Percentiles rank a stretch among this genome's conserved stretches.
These are phyloP conservation scores for Aspergillus homomorphus DNA, from an alignment of 495 filamentous ascomycete species.

Conservation along the genomic window DNA sequence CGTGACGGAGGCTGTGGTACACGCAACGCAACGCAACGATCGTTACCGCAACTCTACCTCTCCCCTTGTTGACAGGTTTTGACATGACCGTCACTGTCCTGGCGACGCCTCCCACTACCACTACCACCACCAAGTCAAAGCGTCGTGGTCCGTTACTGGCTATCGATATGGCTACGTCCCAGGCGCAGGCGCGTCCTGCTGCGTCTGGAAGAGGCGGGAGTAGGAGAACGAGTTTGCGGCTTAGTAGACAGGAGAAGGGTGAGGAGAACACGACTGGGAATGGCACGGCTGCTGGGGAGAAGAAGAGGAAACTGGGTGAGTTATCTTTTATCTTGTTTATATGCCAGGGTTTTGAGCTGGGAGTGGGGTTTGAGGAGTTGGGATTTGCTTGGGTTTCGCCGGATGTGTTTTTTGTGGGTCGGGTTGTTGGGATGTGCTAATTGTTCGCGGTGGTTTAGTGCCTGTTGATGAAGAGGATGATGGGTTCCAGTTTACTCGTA, in stretches of 20 bases:
- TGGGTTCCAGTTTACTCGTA: conserved; percentile 53
- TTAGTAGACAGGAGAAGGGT: conserved; percentile 34
- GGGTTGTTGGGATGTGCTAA: conserved; percentile 9
- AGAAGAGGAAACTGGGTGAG: conserved; percentile 49
- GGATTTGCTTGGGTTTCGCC: background rate
- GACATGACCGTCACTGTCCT: conserved; percentile 49
- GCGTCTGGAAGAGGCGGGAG: conserved; percentile 28
- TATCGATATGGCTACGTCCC: conserved; percentile 44
- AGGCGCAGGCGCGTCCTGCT: conserved; percentile 41
- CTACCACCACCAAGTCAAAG: conserved; percentile 40
- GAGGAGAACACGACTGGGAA: conserved; percentile 24
- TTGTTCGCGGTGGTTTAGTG: conserved; percentile 2
- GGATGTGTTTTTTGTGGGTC: background rate
- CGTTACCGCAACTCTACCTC: background rate
- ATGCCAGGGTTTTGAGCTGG: too few relatives aligned
- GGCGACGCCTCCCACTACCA: conserved; percentile 35
- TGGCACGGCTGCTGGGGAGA: conserved; percentile 10
- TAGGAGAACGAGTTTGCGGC: conserved; percentile 38
- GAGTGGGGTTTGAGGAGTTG: background rate
- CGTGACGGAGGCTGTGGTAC: too few relatives aligned
- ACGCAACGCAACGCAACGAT: too few relatives aligned
- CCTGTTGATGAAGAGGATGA: conserved; percentile 53
- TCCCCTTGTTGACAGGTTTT: conserved; percentile 23
- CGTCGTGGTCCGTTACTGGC: conserved; percentile 44
- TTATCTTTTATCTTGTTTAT: conserved; percentile 8